Percentiles rank a stretch among this genome's conserved stretches.
Evolutionary conservation across 2,329 filamentous ascomycete species (phyloP).

Genomic region (Cytospora piceicola): DNA sequence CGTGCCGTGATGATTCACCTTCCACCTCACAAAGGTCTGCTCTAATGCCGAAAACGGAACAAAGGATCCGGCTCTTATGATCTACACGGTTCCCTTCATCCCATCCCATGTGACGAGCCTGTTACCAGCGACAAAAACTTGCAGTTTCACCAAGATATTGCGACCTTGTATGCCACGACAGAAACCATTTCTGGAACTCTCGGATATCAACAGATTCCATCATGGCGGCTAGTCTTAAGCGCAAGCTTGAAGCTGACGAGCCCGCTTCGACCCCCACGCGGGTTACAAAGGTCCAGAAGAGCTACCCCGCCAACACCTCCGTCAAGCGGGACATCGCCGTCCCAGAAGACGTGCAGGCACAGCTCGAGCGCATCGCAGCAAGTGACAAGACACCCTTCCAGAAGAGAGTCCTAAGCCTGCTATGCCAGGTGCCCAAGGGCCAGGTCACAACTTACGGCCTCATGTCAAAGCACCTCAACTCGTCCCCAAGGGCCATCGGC

Average conservation of each 20-base stretch:
- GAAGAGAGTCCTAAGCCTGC: conserved; percentile 68
- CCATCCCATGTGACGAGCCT: neutral
- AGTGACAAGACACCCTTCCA: conserved; percentile 58
- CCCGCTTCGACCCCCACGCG: neutral
- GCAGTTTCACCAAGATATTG: neutral
- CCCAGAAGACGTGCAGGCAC: conserved; percentile 40
- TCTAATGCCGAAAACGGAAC: neutral
- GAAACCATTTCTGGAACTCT: too few species aligned
- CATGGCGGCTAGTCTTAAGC: conserved; percentile 22
- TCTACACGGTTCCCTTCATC: too few species aligned
- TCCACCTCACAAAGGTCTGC: neutral
- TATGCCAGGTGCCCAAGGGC: conserved; percentile 78
- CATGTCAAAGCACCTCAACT: conserved; percentile 68
- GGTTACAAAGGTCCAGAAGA: conserved; percentile 17
- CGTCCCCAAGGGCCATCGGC: conserved; percentile 76
- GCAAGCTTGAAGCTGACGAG: neutral
- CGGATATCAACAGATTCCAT: neutral
- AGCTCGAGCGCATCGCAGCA: conserved; percentile 50
- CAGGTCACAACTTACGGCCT: conserved; percentile 78
- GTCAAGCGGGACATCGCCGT: conserved; percentile 4
- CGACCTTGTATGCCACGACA: neutral
- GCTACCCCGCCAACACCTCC: conserved; percentile 18
- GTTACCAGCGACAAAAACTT: neutral
- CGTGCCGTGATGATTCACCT: conserved; percentile 27
- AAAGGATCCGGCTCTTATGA: neutral